Percentiles rank a stretch among this genome's conserved stretches.
Evolutionary conservation across 73 alveolate genomes (phyloP).

Genomic region (Tetrahymena elliotti): DNA sequence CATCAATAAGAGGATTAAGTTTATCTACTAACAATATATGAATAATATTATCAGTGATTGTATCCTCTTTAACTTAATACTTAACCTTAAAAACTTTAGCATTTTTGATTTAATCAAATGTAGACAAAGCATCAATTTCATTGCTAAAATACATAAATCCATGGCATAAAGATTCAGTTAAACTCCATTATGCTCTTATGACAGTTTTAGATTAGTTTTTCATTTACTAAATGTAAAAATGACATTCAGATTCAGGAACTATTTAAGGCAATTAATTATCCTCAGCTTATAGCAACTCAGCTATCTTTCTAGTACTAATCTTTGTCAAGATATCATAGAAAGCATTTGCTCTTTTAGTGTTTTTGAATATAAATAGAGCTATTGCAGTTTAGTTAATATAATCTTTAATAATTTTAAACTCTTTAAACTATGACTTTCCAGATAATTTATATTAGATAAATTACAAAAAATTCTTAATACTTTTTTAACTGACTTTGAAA

Average conservation of each 20-base stretch:
- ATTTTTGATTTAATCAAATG: not conserved
- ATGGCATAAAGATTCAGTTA: not conserved
- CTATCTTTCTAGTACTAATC: not conserved
- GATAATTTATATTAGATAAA: not conserved
- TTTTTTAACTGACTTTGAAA: not conserved
- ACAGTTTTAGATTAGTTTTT: not conserved
- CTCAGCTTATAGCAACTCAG: not conserved
- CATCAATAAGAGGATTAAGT: not conserved
- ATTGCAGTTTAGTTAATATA: not conserved
- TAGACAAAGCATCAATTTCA: not conserved
- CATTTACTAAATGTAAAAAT: not conserved
- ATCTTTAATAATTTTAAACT: not conserved
- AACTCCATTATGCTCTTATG: not conserved
- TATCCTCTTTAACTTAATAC: not conserved
- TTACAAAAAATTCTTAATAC: not conserved
- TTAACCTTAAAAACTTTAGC: not conserved
- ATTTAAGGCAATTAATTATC: not conserved
- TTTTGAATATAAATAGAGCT: not conserved
- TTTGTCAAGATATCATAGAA: not conserved
- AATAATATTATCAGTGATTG: not conserved
- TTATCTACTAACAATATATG: not conserved
- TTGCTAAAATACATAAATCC: not conserved
- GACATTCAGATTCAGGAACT: not conserved
- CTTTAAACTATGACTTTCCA: not conserved
- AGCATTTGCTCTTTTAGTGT: not conserved